Evolutionary conservation across 1,284 basidiomycete genomes (phyloP).

Genomic region (Cutaneotrichosporon mucoides): DNA sequence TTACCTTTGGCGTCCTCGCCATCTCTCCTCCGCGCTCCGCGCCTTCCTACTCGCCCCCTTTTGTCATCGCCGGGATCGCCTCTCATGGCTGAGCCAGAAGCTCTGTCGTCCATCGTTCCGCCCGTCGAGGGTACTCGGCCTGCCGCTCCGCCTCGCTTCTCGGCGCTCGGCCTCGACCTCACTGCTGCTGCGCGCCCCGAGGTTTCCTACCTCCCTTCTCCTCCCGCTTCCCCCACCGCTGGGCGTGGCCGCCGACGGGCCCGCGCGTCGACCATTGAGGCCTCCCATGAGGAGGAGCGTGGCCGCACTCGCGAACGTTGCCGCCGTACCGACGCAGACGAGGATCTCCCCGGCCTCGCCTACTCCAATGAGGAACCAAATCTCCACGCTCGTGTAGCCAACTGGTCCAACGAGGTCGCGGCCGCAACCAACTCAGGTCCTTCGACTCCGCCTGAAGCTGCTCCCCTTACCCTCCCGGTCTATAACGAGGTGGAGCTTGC

Average conservation of each 20-base stretch:
- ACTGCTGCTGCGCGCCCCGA: not conserved
- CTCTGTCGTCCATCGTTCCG: not conserved
- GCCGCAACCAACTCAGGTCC: conserved; percentile 2
- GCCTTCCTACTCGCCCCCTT: conserved; percentile 4
- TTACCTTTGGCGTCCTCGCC: not conserved
- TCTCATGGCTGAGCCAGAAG: not conserved
- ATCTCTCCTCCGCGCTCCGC: conserved; percentile 6
- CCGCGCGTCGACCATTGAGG: not conserved
- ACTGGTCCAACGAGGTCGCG: conserved; percentile 3
- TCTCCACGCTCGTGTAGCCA: conserved; percentile 1
- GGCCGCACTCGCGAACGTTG: conserved; percentile 1
- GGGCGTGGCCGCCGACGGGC: conserved; percentile 3
- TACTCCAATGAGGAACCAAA: not conserved
- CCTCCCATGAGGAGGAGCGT: not conserved
- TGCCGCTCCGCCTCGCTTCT: conserved; percentile 1
- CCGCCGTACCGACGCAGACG: not conserved
- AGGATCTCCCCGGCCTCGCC: not conserved
- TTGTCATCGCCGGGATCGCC: not conserved
- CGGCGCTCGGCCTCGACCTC: conserved; percentile 18
- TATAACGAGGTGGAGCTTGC: not conserved
- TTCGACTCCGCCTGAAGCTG: not conserved
- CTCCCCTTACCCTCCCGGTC: not conserved
- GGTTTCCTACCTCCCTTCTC: not conserved
- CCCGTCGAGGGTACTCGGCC: conserved; percentile 11
- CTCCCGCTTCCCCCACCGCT: not conserved